Conservation (phyloP, 306 rosid genomes). For the Arachis hypogaea region DNA sequence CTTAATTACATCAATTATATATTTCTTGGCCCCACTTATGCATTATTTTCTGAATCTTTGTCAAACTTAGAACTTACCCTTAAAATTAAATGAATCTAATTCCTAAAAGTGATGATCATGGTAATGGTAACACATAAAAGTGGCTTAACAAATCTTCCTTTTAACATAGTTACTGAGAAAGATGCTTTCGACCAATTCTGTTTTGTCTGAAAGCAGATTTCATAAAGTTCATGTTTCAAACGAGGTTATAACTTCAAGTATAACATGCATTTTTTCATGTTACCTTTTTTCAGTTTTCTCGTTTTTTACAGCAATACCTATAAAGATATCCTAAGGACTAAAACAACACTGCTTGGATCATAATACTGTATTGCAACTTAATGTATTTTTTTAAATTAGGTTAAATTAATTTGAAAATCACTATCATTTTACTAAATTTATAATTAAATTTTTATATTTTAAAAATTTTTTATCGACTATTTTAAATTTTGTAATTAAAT, state of each 20-base stretch:
- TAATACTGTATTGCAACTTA: slow-evolving; percentile 3
- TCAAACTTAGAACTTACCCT: slow-evolving; percentile 92
- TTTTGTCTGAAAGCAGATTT: slow-evolving; percentile 9
- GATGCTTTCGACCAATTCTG: slow-evolving; percentile 28
- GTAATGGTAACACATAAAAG: slow-evolving; percentile 40
- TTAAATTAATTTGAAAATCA: too few species aligned
- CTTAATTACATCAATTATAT: slow-evolving; percentile 31
- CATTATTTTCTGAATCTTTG: slow-evolving; percentile 80
- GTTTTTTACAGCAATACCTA: slow-evolving; percentile 1
- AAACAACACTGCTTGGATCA: slow-evolving; percentile 22
- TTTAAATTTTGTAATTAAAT: too few species aligned
- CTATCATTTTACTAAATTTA: too few species aligned
- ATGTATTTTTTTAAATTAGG: not conserved
- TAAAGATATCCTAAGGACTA: too few species aligned
- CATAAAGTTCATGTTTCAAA: slow-evolving; percentile 34
- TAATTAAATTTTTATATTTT: too few species aligned
- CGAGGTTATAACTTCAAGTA: slow-evolving; percentile 9
- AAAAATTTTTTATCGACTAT: too few species aligned
- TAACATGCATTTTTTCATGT: not conserved
- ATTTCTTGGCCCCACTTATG: slow-evolving; percentile 45
- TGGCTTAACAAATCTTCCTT: slow-evolving; percentile 25
- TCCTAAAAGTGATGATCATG: slow-evolving; percentile 45
- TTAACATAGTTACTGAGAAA: slow-evolving; percentile 17
- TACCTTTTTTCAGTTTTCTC: not conserved
- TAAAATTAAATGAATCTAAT: slow-evolving; percentile 49